Evolutionary conservation across 148 eudicot species (phyloP), one percentile per base, ranked within the genome.

Genomic region (Fagopyrum homotropicum): DNA sequence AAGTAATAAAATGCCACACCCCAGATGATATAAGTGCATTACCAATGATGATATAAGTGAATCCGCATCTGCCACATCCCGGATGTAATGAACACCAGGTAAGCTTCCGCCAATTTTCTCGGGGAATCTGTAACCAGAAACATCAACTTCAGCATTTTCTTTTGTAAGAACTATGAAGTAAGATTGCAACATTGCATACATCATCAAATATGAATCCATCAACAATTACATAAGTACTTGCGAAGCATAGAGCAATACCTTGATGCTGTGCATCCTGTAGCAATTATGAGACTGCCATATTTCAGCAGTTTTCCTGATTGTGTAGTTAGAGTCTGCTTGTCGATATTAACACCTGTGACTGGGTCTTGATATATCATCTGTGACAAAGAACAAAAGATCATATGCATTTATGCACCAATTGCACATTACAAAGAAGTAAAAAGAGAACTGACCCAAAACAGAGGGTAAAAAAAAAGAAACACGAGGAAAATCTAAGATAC

Each of bases 61-160:
- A 86, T 95, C 86, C 46, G 98, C 96, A 86, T 95, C 99, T 15
- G 93, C 97, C 80, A 95, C 90, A 76, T 95, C 99, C 72, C 99
- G 89, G 52, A 95, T 85, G 81, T 90, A 95, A 83, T 95, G 99
- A 86, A 95, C 97, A 71, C 99, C 99, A 43, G 89, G 85, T 73
- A 95, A 85, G 80, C 81, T 90, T 78, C 99, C 99, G 11, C 99
- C 99, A 76, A 95, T 92, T 80, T 85, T 88, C 78, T 95, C 97
- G 16, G 97, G 97, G 78, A 95, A 88, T 73, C 98, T 95, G 86
- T 82, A 77, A 81, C 69, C 72, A 76, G 78, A 70, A 47, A 12
- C 71, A 66, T 5, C 9, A 35, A 66, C 71, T 35, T 66, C 45
- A 35, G 9, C 43, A 66, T 66, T 40, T 63, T 16, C 69, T 29